Evolutionary conservation across 148 eudicot genomes (phyloP).

Genomic region (Mesembryanthemum crystallinum): DNA sequence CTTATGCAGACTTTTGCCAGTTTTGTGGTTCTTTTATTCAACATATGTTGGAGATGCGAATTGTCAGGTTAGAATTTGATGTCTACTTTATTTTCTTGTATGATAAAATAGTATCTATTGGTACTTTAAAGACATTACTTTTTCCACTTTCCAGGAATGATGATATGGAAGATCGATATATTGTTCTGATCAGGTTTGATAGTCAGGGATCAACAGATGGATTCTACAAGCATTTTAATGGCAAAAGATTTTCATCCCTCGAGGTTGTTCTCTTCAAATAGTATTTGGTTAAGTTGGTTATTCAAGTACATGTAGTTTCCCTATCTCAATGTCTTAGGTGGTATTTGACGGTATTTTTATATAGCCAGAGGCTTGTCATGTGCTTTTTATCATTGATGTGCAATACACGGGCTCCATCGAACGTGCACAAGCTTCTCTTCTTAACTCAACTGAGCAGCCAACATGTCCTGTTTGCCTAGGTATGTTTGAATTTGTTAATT

Average conservation of each 20-base stretch:
- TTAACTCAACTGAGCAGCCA: constrained; percentile 75
- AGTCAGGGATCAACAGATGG: constrained; percentile 68
- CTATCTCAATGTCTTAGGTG: neutral
- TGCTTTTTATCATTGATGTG: constrained; percentile 72
- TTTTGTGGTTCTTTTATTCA: constrained; percentile 88
- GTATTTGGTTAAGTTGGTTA: neutral
- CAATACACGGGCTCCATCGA: constrained; percentile 90
- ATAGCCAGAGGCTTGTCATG: constrained; percentile 74
- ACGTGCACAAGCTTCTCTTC: constrained; percentile 54
- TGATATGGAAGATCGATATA: constrained; percentile 79
- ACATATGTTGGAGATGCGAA: constrained; percentile 88
- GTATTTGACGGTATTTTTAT: constrained; percentile 18
- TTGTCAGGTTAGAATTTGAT: constrained; percentile 63
- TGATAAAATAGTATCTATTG: neutral
- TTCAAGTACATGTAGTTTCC: neutral
- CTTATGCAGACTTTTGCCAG: constrained; percentile 96
- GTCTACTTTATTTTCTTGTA: constrained; percentile 5
- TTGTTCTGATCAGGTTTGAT: constrained; percentile 74
- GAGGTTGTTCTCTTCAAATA: constrained; percentile 55
- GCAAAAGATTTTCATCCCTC: constrained; percentile 71
- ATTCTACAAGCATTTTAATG: constrained; percentile 80
- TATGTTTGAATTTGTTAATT: constrained; percentile 23
- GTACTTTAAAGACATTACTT: constrained; percentile 4
- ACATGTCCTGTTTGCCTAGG: constrained; percentile 94
- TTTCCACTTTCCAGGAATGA: constrained; percentile 54